phyloP scores from a whole-genome alignment of 495 filamentous ascomycete genomes.

The Aspergillus cristatus region DNA sequence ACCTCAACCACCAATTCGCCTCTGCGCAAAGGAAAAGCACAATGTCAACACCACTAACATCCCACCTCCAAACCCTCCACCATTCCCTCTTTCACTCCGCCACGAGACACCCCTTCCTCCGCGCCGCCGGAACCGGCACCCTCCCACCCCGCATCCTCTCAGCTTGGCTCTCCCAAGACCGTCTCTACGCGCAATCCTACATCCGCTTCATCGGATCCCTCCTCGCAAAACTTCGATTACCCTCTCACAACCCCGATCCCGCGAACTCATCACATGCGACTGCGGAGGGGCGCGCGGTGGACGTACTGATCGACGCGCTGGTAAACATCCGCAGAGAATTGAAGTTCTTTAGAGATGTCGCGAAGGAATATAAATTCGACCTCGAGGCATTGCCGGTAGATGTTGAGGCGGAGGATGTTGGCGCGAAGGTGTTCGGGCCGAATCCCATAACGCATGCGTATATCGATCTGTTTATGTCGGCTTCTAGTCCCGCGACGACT shows the following conservation, averaged over 20 bases:
- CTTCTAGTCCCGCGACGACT: constrained; percentile 31
- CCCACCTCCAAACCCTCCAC: constrained; percentile 19
- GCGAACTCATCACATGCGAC: constrained; percentile 8
- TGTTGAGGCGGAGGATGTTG: constrained; percentile 8
- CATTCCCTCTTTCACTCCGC: constrained; percentile 39
- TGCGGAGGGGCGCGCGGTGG: constrained; percentile 39
- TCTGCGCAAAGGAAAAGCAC: constrained; percentile 2
- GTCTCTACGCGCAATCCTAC: constrained; percentile 65
- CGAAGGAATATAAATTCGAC: constrained; percentile 50
- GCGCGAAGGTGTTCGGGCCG: constrained; percentile 19
- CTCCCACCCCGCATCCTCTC: constrained; percentile 47
- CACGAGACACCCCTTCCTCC: constrained; percentile 61
- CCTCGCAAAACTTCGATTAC: constrained; percentile 53
- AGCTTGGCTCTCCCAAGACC: constrained; percentile 68
- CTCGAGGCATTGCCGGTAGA: constrained; percentile 33
- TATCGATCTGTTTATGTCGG: constrained; percentile 47
- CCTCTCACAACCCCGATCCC: constrained; percentile 24
- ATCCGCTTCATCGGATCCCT: constrained; percentile 59
- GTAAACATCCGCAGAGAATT: constrained; percentile 60
- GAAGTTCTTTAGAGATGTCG: constrained; percentile 56
- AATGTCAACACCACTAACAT: constrained; percentile 22
- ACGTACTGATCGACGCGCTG: constrained; percentile 54
- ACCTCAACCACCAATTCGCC: background rate
- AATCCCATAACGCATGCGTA: constrained; percentile 40
- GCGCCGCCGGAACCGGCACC: constrained; percentile 53